These are phyloP conservation scores for Penicillium cataractarum DNA, from an alignment of 495 filamentous ascomycete species.

Conservation along the genomic window DNA sequence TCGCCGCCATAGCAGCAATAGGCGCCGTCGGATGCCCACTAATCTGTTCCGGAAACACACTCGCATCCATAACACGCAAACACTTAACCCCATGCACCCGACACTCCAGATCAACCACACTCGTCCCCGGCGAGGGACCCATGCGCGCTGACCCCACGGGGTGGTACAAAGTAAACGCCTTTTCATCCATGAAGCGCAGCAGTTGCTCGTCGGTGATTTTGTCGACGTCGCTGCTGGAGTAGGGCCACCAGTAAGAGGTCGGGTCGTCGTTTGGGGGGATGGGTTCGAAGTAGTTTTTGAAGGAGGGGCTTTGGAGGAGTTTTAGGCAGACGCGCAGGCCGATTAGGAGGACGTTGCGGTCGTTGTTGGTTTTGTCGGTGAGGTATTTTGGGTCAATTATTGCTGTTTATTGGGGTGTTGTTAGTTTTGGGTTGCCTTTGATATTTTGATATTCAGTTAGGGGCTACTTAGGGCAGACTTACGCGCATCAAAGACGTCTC, in stretches of 20 bases:
- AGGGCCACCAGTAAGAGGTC: constrained; percentile 31
- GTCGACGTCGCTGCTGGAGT: constrained; percentile 29
- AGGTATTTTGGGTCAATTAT: constrained; percentile 31
- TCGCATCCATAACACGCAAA: constrained; percentile 49
- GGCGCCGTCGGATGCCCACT: constrained; percentile 29
- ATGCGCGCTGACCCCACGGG: constrained; percentile 33
- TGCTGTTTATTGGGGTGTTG: constrained; percentile 12
- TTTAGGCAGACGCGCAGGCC: constrained; percentile 24
- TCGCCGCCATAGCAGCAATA: constrained; percentile 28
- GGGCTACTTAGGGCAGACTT: too few relatives aligned
- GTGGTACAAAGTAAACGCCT: constrained; percentile 32
- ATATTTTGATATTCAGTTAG: neutral
- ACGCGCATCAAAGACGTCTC: constrained; percentile 26
- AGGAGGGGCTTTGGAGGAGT: constrained; percentile 23
- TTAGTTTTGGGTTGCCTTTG: neutral
- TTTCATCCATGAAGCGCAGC: constrained; percentile 27
- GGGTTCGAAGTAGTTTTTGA: constrained; percentile 24
- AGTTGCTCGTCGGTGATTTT: constrained; percentile 29
- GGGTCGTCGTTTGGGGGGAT: constrained; percentile 22
- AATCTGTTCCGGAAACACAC: constrained; percentile 32
- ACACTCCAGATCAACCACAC: constrained; percentile 54
- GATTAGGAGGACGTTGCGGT: constrained; percentile 23
- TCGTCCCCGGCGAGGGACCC: constrained; percentile 19
- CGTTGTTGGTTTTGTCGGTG: constrained; percentile 23
- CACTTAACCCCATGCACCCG: constrained; percentile 52